These are phyloP conservation scores for Penicillium glabrum DNA, from an alignment of 2,329 filamentous ascomycete genomes.

Conservation along the genomic window DNA sequence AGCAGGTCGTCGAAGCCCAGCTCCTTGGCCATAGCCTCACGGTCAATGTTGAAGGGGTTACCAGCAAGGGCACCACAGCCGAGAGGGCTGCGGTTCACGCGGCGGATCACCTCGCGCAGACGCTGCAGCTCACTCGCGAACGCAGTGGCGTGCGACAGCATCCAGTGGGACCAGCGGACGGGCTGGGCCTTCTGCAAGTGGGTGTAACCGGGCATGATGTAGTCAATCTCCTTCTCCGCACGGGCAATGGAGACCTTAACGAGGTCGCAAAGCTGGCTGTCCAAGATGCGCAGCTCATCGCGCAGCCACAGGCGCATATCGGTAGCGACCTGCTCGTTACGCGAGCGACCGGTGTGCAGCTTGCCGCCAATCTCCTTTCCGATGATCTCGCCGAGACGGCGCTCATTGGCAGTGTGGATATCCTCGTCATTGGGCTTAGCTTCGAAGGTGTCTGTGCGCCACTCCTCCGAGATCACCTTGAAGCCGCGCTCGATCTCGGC, in stretches of 20 bases:
- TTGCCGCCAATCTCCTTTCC: conserved; percentile 84
- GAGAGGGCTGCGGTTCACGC: conserved; percentile 72
- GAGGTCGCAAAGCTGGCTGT: conserved; percentile 66
- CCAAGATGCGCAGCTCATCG: conserved; percentile 69
- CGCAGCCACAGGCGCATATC: conserved; percentile 90
- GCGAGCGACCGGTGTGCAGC: conserved; percentile 81
- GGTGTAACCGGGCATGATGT: conserved; percentile 85
- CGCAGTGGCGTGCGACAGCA: conserved; percentile 70
- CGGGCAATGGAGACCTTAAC: conserved; percentile 67
- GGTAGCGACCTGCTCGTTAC: conserved; percentile 87
- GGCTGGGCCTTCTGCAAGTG: conserved; percentile 82
- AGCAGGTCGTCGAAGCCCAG: conserved; percentile 75
- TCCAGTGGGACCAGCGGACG: conserved; percentile 78
- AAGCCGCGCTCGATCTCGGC: conserved; percentile 71
- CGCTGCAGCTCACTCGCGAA: conserved; percentile 76
- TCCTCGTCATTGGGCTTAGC: conserved; percentile 51
- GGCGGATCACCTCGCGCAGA: conserved; percentile 67
- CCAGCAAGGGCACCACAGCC: conserved; percentile 77
- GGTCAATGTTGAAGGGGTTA: conserved; percentile 79
- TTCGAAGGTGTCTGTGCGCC: conserved; percentile 40
- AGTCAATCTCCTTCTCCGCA: conserved; percentile 72
- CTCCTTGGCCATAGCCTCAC: conserved; percentile 75
- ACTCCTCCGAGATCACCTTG: conserved; percentile 51
- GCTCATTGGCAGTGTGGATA: conserved; percentile 71
- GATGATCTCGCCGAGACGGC: conserved; percentile 77